These are phyloP conservation scores for Nidula niveotomentosa DNA, from an alignment of 1,284 basidiomycete species.

Conservation along the genomic window DNA sequence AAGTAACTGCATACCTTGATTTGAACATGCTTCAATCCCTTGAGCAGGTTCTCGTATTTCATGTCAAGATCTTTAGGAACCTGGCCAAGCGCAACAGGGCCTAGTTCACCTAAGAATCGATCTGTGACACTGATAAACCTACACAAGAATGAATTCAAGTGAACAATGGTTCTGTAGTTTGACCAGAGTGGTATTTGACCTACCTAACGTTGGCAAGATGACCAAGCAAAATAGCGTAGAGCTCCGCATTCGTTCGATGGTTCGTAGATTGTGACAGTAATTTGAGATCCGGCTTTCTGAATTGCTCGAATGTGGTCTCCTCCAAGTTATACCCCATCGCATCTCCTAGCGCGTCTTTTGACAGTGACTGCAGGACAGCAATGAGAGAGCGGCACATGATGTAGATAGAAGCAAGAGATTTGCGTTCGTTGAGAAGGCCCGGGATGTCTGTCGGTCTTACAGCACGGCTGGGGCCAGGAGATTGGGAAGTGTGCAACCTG, in stretches of 20 bases:
- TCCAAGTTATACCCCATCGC: conserved; percentile 78
- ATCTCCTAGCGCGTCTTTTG: conserved; percentile 78
- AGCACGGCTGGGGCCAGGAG: conserved; percentile 35
- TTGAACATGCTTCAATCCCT: conserved; percentile 76
- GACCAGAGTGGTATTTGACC: conserved; percentile 10
- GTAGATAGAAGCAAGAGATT: conserved; percentile 81
- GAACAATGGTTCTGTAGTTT: no score
- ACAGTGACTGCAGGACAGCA: conserved; percentile 70
- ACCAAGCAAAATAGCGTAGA: conserved; percentile 83
- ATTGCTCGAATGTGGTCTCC: conserved; percentile 85
- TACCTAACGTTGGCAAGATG: conserved; percentile 79
- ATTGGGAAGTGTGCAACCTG: conserved; percentile 46
- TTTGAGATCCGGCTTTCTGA: conserved; percentile 74
- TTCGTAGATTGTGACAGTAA: conserved; percentile 66
- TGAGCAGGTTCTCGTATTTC: conserved; percentile 81
- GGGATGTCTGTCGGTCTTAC: conserved; percentile 53
- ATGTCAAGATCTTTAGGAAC: conserved; percentile 78
- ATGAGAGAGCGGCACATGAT: conserved; percentile 87
- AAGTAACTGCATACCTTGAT: conserved; percentile 59
- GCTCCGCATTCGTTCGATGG: conserved; percentile 75
- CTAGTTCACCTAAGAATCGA: conserved; percentile 78
- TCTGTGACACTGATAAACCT: conserved; percentile 90
- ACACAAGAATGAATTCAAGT: not conserved
- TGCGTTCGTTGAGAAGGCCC: conserved; percentile 69
- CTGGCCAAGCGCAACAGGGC: conserved; percentile 70